A percentile compares a stretch with the other conserved stretches of the same genome.
These are phyloP conservation scores for Pouteria campechiana DNA, from an alignment of 179 eudicot genomes.

Conservation along the genomic window DNA sequence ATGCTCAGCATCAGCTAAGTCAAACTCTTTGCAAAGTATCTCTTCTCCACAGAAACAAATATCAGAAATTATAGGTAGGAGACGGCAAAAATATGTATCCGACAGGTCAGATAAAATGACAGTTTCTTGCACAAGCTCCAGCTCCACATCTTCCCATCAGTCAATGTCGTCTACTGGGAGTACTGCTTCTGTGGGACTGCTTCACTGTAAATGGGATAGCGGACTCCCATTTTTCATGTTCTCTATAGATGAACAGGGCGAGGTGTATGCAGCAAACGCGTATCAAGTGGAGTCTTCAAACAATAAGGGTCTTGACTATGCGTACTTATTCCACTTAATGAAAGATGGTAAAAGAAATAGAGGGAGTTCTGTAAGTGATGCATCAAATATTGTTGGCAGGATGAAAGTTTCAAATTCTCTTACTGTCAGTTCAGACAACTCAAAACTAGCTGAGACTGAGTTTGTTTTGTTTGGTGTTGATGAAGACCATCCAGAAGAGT, in stretches of 20 bases:
- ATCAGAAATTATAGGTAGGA: slow-evolving; percentile 11
- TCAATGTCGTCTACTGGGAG: slow-evolving; percentile 19
- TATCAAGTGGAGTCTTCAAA: slow-evolving; percentile 17
- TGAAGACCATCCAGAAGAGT: slow-evolving; percentile 21
- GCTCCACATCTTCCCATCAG: slow-evolving; percentile 25
- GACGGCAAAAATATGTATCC: slow-evolving; percentile 13
- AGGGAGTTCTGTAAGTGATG: slow-evolving; percentile 16
- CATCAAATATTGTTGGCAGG: slow-evolving; percentile 42
- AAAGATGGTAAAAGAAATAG: slow-evolving; percentile 19
- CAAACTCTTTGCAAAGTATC: slow-evolving; percentile 14
- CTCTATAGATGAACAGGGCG: slow-evolving; percentile 61
- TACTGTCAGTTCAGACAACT: slow-evolving; percentile 29
- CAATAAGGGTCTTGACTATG: slow-evolving; percentile 31
- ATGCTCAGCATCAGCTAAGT: slow-evolving; percentile 15
- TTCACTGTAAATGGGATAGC: slow-evolving; percentile 52
- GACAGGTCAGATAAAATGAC: slow-evolving; percentile 27
- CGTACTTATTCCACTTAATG: slow-evolving; percentile 42
- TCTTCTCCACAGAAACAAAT: slow-evolving; percentile 18
- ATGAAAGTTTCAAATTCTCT: slow-evolving; percentile 66
- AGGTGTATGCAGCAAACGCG: slow-evolving; percentile 48
- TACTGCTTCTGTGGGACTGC: slow-evolving; percentile 44
- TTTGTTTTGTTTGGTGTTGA: slow-evolving; percentile 52
- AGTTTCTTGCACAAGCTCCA: slow-evolving; percentile 31
- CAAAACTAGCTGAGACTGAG: slow-evolving; percentile 52
- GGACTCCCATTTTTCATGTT: slow-evolving; percentile 60